These are phyloP conservation scores for Eruca vesicaria DNA, from an alignment of 441 rosid genomes.

Conservation along the genomic window DNA sequence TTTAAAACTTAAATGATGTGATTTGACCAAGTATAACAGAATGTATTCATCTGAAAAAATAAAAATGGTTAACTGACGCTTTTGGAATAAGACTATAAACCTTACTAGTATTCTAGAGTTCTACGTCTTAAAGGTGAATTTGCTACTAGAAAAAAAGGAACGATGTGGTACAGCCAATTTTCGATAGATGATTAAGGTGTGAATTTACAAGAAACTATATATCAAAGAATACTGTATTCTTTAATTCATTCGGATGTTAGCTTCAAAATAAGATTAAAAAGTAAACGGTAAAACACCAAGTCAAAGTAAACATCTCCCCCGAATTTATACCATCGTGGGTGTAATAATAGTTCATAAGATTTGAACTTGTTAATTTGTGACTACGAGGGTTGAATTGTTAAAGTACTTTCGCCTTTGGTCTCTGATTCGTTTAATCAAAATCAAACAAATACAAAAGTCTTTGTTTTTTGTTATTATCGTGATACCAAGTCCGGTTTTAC, in stretches of 20 bases:
- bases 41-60: not conserved
- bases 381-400: not conserved
- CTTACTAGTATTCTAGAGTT: not conserved
- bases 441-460: not conserved
- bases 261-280: not conserved
- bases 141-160: not conserved
- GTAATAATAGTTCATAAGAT: slow-evolving; percentile 16
- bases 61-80: not conserved
- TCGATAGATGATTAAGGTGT: too few species aligned
- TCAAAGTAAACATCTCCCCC: not conserved
- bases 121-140: not conserved
- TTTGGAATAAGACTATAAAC: not conserved
- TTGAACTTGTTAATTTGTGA: slow-evolving; percentile 3
- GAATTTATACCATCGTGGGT: slow-evolving; percentile 15
- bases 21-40: slow-evolving; percentile 1
- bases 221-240: not conserved
- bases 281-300: not conserved
- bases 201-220: not conserved
- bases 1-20: not conserved
- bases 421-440: not conserved
- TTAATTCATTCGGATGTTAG: not conserved
- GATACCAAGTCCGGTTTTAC: not conserved
- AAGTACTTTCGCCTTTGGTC: not conserved
- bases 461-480: slow-evolving; percentile 5
- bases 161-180: not conserved